Conservation (phyloP, 371 early-diverging fungal species). For the Mycotypha africana region DNA sequence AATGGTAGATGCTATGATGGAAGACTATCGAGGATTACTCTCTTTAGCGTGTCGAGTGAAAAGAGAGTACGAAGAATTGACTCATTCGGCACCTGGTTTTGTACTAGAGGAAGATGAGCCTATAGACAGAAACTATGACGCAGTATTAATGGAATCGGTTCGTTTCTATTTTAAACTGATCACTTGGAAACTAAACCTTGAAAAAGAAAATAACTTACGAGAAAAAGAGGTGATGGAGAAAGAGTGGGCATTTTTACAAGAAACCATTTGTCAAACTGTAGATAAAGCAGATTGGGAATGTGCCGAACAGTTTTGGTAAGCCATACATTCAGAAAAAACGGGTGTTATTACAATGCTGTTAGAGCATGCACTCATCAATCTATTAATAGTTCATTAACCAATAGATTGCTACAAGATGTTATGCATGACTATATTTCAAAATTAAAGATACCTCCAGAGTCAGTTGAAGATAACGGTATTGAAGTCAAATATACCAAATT, state of each 20-base stretch:
- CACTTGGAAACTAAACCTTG: conserved; percentile 57
- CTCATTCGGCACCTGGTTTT: conserved; percentile 68
- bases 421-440: conserved; percentile 45
- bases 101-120: conserved; percentile 44
- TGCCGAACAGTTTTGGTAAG: conserved; percentile 73
- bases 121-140: conserved; percentile 65
- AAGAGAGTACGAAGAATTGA: conserved; percentile 60
- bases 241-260: conserved; percentile 74
- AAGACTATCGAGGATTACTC: conserved; percentile 73
- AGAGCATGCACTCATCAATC: too few species aligned
- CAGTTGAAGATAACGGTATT: conserved; percentile 37
- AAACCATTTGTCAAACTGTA: conserved; percentile 63
- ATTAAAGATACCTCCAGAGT: conserved; percentile 31
- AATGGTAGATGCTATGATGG: conserved; percentile 78
- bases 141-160: conserved; percentile 63
- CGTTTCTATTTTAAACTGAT: conserved; percentile 79
- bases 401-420: conserved; percentile 40
- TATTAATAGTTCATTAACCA: conserved; percentile 38
- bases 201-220: conserved; percentile 55
- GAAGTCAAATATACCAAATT: conserved; percentile 56
- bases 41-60: conserved; percentile 69
- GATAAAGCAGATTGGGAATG: conserved; percentile 72
- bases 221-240: conserved; percentile 78
- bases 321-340: too few species aligned
- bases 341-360: too few species aligned